A percentile compares a stretch with the other conserved stretches of the same genome.
Evolutionary conservation across 495 filamentous ascomycete species (phyloP).

Genomic region (Immersiella caudata): DNA sequence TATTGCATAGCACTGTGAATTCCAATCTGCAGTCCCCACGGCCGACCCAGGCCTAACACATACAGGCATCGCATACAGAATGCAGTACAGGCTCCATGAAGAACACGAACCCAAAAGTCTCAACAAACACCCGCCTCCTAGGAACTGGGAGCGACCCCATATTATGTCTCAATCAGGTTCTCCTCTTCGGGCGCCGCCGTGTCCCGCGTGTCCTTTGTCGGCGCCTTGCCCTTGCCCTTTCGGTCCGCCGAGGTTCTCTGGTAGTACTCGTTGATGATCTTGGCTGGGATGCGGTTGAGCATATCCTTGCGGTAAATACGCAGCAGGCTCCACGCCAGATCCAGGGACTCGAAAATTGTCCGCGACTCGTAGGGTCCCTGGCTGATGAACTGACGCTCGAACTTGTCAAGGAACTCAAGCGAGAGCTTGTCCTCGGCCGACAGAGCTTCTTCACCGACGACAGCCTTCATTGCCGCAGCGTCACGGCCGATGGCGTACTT

Average conservation of each 20-base stretch:
- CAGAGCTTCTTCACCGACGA: conserved; percentile 96
- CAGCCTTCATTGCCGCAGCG: conserved; percentile 98
- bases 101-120: conserved; percentile 14
- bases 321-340: conserved; percentile 93
- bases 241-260: conserved; percentile 62
- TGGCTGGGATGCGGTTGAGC: conserved; percentile 95
- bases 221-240: conserved; percentile 61
- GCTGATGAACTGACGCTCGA: conserved; percentile 89
- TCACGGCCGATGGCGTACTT: conserved; percentile 99
- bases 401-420: conserved; percentile 97
- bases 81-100: conserved; percentile 18
- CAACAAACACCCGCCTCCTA: conserved; percentile 15
- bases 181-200: conserved; percentile 55
- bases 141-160: conserved; percentile 1
- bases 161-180: conserved; percentile 70
- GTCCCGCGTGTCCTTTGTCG: conserved; percentile 60
- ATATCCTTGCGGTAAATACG: conserved; percentile 96
- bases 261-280: conserved; percentile 92
- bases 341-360: conserved; percentile 86
- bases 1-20: conserved; percentile 23
- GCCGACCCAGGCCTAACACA: conserved; percentile 25
- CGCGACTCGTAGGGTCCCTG: conserved; percentile 92
- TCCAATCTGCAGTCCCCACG: conserved; percentile 31
- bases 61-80: conserved; percentile 30
- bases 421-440: conserved; percentile 96